Evolutionary conservation across 2,329 filamentous ascomycete genomes (phyloP), one percentile per base, ranked within the genome.

Genomic region (Aspergillus sp.): DNA sequence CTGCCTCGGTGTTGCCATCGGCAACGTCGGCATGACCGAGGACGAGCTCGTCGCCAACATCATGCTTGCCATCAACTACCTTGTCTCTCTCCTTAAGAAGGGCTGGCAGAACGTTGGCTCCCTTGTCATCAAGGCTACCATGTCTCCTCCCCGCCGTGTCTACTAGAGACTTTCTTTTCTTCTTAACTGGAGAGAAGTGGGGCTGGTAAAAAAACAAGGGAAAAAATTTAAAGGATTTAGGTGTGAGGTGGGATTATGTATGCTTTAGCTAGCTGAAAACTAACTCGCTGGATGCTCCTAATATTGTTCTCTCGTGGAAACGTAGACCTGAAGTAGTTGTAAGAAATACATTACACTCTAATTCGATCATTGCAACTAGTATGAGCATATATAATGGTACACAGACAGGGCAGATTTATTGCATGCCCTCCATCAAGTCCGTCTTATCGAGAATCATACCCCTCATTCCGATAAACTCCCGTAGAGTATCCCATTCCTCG

Each of bases 1-100:
- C 73, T 99, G 95, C 87, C 93, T 99, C 88, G 95, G 93, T 90
- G 93, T 98, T 79, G 95, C 95, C 73, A 91, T 99, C 76, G 95
- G 95, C 78, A 96, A 99, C 83, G 95, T 99, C 74, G 92, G 89
- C 74, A 99, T 99, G 95, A 90, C 86, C 68, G 84, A 91, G 84
- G 95, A 99, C 77, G 91, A 97, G 86, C 84, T 99, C 70, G 89
- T 99, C 71, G 90, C 86, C 78, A 99, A 99, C 90, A 93, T 98
- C 83, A 99, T 99, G 95, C 84, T 99, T 84, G 87, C 93, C 82
- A 98, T 99, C 89, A 99, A 99, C 90, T 99, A 99, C 88, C 89
- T 99, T 68, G 93, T 99, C 80, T 97, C 92, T 67, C 86, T 99
- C 72, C 86, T 99, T 79, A 99, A 99, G 92, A 99, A 99, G 91